Base-by-base conservation (phyloP, 2,329 filamentous ascomycete species). In the Cercospora zeae-maydis region DNA sequence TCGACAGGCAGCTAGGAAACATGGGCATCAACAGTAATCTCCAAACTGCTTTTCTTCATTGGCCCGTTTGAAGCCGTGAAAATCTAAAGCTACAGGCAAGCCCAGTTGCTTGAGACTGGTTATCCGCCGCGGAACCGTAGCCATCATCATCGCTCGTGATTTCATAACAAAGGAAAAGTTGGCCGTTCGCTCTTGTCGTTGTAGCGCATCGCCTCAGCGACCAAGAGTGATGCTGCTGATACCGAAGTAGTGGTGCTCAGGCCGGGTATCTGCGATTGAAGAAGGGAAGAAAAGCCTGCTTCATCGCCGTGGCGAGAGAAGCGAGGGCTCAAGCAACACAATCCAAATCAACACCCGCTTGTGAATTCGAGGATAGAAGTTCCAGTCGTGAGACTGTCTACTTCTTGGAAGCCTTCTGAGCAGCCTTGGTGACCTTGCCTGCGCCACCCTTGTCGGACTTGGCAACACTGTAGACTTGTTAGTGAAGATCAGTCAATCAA, bases 351-450 rank as follows among this genome's bases (percentile, higher is more conserved):
- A 65, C 66, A 67, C 59, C 58, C 65, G 67, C 67, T 67, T 67
- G 63, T 69, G 63, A 34, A 45, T 39, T 14, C 47, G 19, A 45
- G 59, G 58, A 55, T 52, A 66, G 65, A 62, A 59, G 62, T 59
- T 54, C 58, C 30, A 65, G 56, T 63, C 66, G 39, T 62, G 59
- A 24, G 65, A 51, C 49, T 66, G 59, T 70, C 65, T 77, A 77
- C 68, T 77, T 77, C 75, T 77, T 77, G 71, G 64, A 63, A 19
- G 75, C 75, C 72, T 76, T 77, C 45, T 67, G 62, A 54, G 74
- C 74, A 51, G 75, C 77, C 79, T 81, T 82, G 75, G 80, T 81
- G 74, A 82, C 80, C 78, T 82, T 82, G 64, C 79, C 79, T 49
- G 78, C 77, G 69, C 74, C 60, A 67, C 67, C 74, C 78, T 81